Conservation (phyloP, 2,329 filamentous ascomycete genomes). For the Capronia coronata region DNA sequence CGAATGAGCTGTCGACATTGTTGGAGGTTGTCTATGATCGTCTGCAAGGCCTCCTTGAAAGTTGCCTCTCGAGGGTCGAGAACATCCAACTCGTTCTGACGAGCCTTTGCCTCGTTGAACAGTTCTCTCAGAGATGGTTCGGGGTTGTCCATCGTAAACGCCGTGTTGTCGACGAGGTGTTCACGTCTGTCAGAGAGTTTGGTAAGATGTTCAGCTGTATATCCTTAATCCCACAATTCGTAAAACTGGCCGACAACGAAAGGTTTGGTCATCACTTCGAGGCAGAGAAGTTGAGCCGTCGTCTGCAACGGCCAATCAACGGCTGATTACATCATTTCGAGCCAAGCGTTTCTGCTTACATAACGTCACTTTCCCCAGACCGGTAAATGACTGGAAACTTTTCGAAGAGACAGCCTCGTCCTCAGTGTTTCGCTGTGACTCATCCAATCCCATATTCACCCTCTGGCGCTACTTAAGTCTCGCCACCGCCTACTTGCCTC, state of each 20-base stretch:
- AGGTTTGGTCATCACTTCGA: slow-evolving; percentile 4
- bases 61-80: slow-evolving; percentile 22
- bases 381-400: background rate
- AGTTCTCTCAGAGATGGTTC: slow-evolving; percentile 23
- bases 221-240: too few species aligned
- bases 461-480: too few species aligned
- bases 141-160: slow-evolving; percentile 10
- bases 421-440: background rate
- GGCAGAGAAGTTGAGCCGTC: slow-evolving; percentile 3
- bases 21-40: slow-evolving; percentile 35
- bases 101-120: slow-evolving; percentile 21
- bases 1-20: slow-evolving; percentile 64
- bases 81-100: slow-evolving; percentile 21
- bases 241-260: background rate
- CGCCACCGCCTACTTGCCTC: background rate
- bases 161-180: too few species aligned
- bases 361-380: too few species aligned
- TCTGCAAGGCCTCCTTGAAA: slow-evolving; percentile 21
- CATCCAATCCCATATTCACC: too few species aligned
- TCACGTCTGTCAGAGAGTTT: background rate
- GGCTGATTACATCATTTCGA: background rate
- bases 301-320: slow-evolving; percentile 7
- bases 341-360: background rate
- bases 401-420: background rate
- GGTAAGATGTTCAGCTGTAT: too few species aligned